phyloP scores from a whole-genome alignment of 2,329 filamentous ascomycete species.

The Tolypocladium guangdongense region DNA sequence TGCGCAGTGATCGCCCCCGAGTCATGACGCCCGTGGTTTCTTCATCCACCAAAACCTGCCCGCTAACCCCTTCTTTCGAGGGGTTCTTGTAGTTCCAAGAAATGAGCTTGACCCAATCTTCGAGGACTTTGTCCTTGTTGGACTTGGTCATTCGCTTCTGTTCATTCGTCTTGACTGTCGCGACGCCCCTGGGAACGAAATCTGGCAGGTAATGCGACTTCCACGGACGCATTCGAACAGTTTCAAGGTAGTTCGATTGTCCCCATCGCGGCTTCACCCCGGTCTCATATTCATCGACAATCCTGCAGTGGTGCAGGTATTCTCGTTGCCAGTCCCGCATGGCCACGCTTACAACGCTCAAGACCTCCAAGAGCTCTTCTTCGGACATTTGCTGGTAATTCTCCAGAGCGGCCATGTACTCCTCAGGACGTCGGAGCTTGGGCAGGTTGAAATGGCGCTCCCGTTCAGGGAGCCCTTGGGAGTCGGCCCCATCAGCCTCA shows the following conservation, averaged over 20 bases:
- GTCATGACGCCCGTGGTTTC: constrained; percentile 41
- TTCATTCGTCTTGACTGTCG: neutral
- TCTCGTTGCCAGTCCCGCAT: constrained; percentile 44
- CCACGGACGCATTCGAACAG: neutral
- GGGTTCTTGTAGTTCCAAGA: constrained; percentile 27
- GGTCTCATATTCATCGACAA: constrained; percentile 48
- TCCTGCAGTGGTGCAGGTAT: constrained; percentile 36
- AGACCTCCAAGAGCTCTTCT: constrained; percentile 31
- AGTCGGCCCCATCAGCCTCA: constrained; percentile 24
- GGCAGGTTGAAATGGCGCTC: constrained; percentile 31
- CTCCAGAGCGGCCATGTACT: constrained; percentile 36
- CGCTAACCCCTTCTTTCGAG: constrained; percentile 38
- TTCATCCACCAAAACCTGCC: constrained; percentile 42
- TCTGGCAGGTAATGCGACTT: neutral
- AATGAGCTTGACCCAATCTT: neutral
- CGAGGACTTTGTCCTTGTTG: neutral
- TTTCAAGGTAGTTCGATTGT: constrained; percentile 28
- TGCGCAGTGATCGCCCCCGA: constrained; percentile 40
- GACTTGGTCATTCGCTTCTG: neutral
- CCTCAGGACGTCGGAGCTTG: constrained; percentile 38
- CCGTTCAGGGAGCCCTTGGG: constrained; percentile 19
- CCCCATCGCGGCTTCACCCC: constrained; percentile 37
- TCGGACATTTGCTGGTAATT: constrained; percentile 38
- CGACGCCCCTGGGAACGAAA: neutral
- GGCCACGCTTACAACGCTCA: constrained; percentile 33